Base-by-base conservation (phyloP, 108 stramenopile species). In the Licmophora abbreviata region DNA sequence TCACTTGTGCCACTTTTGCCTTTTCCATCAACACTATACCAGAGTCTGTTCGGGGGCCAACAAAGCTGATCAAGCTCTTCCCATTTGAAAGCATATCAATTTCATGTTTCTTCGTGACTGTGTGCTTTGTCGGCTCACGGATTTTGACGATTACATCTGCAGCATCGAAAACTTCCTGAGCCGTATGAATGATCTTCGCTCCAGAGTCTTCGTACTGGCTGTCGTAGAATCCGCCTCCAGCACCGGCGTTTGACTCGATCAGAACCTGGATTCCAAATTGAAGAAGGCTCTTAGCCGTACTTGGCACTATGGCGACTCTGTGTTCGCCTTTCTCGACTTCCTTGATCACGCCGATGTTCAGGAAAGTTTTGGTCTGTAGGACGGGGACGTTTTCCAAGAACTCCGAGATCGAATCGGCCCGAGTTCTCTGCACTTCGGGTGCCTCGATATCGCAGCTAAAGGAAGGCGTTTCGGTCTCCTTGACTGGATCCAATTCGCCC, bases 301-400 rank as follows among this genome's bases (percentile, higher is more conserved):
- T 72, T 9, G 82, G 82, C 0, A 73, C 71, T 21, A 75, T 63
- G 21, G 74, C 59, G 6, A 83, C 81, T 8, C 76, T 52, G 22
- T 64, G 54, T 66, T 94, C 86, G 21, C 53, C 60, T 33, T 80
- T 69, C 14, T 40, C 44, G 17, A 44, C 61, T 58, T 92, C 90
- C 40, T 73, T 80, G 38, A 78, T 71, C 14, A 92, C 77, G 7
- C 90, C 90, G 36, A 92, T 48, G 29, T 59, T 64, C 17, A 77
- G 48, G 44, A 70, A 73, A 8, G 71, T 64, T 31, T 60, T 53
- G 10, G 46, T 37, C 27, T 68, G 67, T 20, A 77, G 59, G 15
- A 51, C 29, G 15, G 71, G 63, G 29, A 77, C 69, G 8, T 69
- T 43, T 3, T 55, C 53, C n/a, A 62, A 43, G 50, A 77, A 77